These are phyloP conservation scores for Heritiera littoralis DNA, from an alignment of 345 rosid species.

Conservation along the genomic window DNA sequence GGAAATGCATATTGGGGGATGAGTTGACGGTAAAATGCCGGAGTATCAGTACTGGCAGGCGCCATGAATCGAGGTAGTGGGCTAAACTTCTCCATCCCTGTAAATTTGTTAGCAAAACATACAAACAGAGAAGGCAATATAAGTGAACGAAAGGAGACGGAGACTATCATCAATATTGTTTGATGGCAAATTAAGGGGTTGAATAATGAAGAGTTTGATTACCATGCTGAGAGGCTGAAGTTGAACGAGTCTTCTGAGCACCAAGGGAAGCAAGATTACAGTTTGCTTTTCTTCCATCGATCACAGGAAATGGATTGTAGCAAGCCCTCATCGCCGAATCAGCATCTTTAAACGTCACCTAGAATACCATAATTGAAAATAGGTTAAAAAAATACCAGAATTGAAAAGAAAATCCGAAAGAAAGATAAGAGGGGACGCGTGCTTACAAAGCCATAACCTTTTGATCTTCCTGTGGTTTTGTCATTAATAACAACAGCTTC, in stretches of 20 bases:
- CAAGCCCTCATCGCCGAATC: slow-evolving; percentile 62
- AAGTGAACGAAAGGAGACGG: neutral
- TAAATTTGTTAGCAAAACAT: neutral
- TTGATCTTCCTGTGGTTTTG: slow-evolving; percentile 32
- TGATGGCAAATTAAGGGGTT: neutral
- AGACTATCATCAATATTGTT: neutral
- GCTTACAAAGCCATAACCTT: slow-evolving; percentile 45
- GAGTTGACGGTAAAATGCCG: slow-evolving; percentile 16
- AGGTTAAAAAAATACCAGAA: neutral
- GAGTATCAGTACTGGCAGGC: neutral
- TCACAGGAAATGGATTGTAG: slow-evolving; percentile 53
- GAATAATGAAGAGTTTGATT: neutral
- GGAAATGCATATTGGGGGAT: slow-evolving; percentile 20
- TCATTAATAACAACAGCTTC: slow-evolving; percentile 46
- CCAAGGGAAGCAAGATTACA: slow-evolving; percentile 68
- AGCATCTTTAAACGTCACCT: slow-evolving; percentile 65
- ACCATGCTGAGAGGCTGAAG: slow-evolving; percentile 22
- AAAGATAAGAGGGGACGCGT: neutral
- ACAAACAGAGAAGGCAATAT: neutral
- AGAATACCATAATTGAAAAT: neutral
- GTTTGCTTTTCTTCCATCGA: slow-evolving; percentile 67
- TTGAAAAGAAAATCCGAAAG: neutral
- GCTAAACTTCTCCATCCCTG: slow-evolving; percentile 19
- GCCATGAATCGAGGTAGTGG: slow-evolving; percentile 14
- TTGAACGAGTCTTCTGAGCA: slow-evolving; percentile 43